Evolutionary conservation across 768 basidiomycete genomes (phyloP).

Genomic region (Psilocybe azurescens): DNA sequence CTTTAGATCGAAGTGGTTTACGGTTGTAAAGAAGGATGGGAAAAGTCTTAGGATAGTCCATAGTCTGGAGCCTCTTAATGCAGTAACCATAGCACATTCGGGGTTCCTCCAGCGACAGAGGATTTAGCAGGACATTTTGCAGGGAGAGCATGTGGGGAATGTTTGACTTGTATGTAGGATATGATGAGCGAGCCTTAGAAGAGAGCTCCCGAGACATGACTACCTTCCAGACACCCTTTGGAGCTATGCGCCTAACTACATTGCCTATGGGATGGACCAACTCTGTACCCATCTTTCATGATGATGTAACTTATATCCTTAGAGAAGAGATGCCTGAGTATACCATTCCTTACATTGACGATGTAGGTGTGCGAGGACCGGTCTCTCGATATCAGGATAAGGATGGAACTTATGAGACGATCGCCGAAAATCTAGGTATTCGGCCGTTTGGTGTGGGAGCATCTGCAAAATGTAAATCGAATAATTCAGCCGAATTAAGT

Average conservation of each 20-base stretch:
- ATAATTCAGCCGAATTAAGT: conserved; percentile 33
- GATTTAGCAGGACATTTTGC: no score
- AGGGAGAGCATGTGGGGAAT: no score
- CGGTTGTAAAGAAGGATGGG: no score
- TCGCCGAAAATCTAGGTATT: conserved; percentile 37
- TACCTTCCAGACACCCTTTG: conserved; percentile 32
- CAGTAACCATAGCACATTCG: no score
- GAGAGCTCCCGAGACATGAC: conserved; percentile 31
- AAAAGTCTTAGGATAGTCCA: no score
- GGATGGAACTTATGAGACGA: conserved; percentile 33
- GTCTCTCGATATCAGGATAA: conserved; percentile 24
- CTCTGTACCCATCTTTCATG: conserved; percentile 36
- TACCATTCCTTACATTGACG: conserved; percentile 28
- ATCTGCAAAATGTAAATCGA: conserved; percentile 34
- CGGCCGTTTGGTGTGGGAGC: conserved; percentile 42
- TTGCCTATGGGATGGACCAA: conserved; percentile 40
- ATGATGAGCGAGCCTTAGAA: conserved; percentile 16
- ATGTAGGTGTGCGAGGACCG: conserved; percentile 28
- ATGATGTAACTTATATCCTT: conserved; percentile 27
- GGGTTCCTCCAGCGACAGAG: no score
- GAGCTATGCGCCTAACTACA: conserved; percentile 21
- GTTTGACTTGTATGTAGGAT: conserved; percentile 9
- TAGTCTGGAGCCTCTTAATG: no score
- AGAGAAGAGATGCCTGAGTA: conserved; percentile 24
- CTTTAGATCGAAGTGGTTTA: no score